Conservation (phyloP, 495 filamentous ascomycete genomes). For the Recurvomyces mirabilis region DNA sequence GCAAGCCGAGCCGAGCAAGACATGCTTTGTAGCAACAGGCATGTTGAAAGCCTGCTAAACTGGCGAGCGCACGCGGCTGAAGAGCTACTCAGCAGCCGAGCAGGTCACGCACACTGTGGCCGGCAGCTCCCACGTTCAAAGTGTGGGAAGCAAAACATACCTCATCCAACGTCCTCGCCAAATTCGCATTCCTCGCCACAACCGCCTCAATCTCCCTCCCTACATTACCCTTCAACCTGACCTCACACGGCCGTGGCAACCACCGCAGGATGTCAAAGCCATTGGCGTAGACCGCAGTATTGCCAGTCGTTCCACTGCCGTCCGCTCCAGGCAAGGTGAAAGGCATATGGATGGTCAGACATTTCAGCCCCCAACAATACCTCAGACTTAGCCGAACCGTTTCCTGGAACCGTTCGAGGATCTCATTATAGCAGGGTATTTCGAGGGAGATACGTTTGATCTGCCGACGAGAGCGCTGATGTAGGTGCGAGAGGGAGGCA, state of each 20-base stretch:
- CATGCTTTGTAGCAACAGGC: neutral
- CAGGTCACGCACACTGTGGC: neutral
- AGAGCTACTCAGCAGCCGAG: neutral
- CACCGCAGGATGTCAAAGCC: constrained; percentile 28
- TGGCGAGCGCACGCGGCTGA: neutral
- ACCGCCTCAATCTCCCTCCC: constrained; percentile 22
- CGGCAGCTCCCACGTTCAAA: neutral
- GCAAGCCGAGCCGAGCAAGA: neutral
- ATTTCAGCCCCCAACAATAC: constrained; percentile 28
- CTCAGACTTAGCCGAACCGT: constrained; percentile 26
- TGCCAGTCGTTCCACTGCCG: neutral
- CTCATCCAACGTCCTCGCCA: constrained; percentile 24
- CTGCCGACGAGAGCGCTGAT: constrained; percentile 25
- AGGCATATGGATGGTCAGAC: constrained; percentile 24
- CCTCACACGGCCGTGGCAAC: constrained; percentile 24
- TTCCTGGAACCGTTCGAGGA: constrained; percentile 26
- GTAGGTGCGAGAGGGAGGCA: constrained; percentile 17
- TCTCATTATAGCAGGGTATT: constrained; percentile 27
- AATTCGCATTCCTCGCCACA: constrained; percentile 22
- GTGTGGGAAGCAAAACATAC: constrained; percentile 6
- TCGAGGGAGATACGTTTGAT: constrained; percentile 24
- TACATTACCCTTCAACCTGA: constrained; percentile 20
- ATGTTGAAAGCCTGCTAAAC: neutral
- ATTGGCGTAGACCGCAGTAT: constrained; percentile 23
- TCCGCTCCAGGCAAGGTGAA: constrained; percentile 16